Percentiles rank a stretch among this genome's conserved stretches.
Evolutionary conservation across 148 eudicot genomes (phyloP).

Genomic region (Rhododendron ovatum): DNA sequence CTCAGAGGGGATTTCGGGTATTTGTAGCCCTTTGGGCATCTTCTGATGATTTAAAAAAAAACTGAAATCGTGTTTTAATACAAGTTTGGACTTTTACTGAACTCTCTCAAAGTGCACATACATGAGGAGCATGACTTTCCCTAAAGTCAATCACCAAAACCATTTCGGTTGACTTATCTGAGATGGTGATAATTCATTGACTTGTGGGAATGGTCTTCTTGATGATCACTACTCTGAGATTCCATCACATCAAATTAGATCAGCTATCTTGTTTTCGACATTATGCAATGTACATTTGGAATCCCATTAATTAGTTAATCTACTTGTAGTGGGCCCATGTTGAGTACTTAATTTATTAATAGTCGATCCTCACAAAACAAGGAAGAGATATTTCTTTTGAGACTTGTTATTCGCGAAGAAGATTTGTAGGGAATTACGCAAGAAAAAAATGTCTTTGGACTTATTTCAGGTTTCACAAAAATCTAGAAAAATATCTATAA

Average conservation of each 20-base stretch:
- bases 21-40: too few relatives aligned
- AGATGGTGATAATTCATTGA: slow-evolving; percentile 15
- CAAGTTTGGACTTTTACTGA: not conserved
- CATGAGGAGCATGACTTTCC: not conserved
- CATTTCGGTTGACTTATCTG: slow-evolving; percentile 14
- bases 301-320: not conserved
- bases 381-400: not conserved
- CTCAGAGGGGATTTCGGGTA: too few relatives aligned
- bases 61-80: not conserved
- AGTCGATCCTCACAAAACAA: not conserved
- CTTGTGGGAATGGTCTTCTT: slow-evolving; percentile 7
- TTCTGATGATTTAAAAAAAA: too few relatives aligned
- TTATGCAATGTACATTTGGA: not conserved
- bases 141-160: slow-evolving; percentile 13
- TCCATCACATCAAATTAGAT: slow-evolving; percentile 20
- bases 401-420: too few relatives aligned
- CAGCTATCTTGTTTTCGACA: not conserved
- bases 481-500: too few relatives aligned
- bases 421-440: too few relatives aligned
- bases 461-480: too few relatives aligned
- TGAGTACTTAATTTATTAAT: not conserved
- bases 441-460: too few relatives aligned
- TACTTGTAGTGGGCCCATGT: not conserved
- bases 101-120: not conserved
- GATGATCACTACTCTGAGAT: slow-evolving; percentile 7